Percentiles rank a stretch among this genome's conserved stretches.
phyloP scores from a whole-genome alignment of 805 yeast genomes.

The Teunomyces aglyptinius region DNA sequence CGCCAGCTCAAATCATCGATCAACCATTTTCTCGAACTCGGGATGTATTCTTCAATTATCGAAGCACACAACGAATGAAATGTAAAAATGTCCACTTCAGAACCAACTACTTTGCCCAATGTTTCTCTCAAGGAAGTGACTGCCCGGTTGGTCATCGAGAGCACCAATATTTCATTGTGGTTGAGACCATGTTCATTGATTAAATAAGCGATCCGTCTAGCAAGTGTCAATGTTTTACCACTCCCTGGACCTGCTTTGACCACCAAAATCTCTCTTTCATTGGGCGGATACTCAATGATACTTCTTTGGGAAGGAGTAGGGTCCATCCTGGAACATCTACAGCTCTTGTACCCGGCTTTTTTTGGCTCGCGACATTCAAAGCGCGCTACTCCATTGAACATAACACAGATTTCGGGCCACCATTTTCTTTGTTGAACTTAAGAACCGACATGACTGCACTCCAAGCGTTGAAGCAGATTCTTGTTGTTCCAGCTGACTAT shows the following conservation, averaged over 20 bases:
- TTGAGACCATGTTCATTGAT: slow-evolving; percentile 32
- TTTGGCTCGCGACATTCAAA: not conserved
- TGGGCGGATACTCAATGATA: slow-evolving; percentile 44
- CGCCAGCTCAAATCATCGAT: slow-evolving; percentile 58
- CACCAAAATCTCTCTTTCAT: slow-evolving; percentile 41
- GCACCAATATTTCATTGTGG: slow-evolving; percentile 57
- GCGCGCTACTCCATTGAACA: not conserved
- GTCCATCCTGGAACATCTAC: not conserved
- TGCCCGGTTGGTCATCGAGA: slow-evolving; percentile 69
- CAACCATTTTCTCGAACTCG: slow-evolving; percentile 23
- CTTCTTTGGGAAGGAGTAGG: slow-evolving; percentile 36
- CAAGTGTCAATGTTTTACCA: slow-evolving; percentile 65
- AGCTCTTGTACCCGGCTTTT: not conserved
- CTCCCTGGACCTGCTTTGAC: slow-evolving; percentile 73
- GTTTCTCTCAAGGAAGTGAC: slow-evolving; percentile 47
- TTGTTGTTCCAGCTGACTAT: not conserved
- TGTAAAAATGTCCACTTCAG: slow-evolving; percentile 45
- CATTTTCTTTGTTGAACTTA: too few species aligned
- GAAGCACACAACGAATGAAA: slow-evolving; percentile 63
- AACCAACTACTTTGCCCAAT: slow-evolving; percentile 32
- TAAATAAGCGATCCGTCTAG: slow-evolving; percentile 50
- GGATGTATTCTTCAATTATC: slow-evolving; percentile 40
- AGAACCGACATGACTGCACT: slow-evolving; percentile 12
- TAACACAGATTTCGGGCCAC: too few species aligned
- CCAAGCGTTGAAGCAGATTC: slow-evolving; percentile 10